Base-by-base conservation (phyloP, 148 eudicot genomes). In the Rhododendron molle region DNA sequence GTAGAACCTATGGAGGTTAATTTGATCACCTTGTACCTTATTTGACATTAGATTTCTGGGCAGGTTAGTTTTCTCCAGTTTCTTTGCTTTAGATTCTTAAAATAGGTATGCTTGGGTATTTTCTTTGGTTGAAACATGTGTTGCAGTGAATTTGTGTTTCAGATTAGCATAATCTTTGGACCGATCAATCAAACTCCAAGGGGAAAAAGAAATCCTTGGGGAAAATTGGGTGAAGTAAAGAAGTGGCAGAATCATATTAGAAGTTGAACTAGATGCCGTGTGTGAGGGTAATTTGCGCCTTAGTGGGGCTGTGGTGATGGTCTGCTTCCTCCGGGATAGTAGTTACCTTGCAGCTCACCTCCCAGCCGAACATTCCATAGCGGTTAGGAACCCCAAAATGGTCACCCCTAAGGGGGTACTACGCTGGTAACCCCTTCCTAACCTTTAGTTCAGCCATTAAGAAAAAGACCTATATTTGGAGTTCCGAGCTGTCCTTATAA, bases 1-100 rank as follows among this genome's bases (percentile, higher is more conserved):
- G 50, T 62, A 67, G 88, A 30, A 77, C 81, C n/a, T 81, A 36
- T 74, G 36, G 43, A 28, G 82, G 34, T n/a, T n/a, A n/a, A n/a
- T 84, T 77, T 89, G 80, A 84, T 73, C 80, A 82, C 20, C 77
- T 58, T 80, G 49, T 58, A 23, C 14, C 28, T 54, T 36, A 81
- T 56, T 54, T 43, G 40, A 23, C 71, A 20, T 18, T 47, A 44
- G 16, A 34, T 56, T 4, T 43, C 36, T 43, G 78, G 76, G 74
- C 83, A 87, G 86, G 84, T 71, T 77, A 78, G 87, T 26, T 49
- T 73, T 65, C 50, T 23, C 60, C 54, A 23, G 26, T 8, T 38
- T 18, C 32, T 85, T 44, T 11, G 38, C 10, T 15, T 18, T 26
- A 15, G 72, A 65, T 65, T 10, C 72, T 65, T 65, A 65, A 65